Evolutionary conservation across 2,329 filamentous ascomycete species (phyloP).

Genomic region (Blastomyces emzantsi): DNA sequence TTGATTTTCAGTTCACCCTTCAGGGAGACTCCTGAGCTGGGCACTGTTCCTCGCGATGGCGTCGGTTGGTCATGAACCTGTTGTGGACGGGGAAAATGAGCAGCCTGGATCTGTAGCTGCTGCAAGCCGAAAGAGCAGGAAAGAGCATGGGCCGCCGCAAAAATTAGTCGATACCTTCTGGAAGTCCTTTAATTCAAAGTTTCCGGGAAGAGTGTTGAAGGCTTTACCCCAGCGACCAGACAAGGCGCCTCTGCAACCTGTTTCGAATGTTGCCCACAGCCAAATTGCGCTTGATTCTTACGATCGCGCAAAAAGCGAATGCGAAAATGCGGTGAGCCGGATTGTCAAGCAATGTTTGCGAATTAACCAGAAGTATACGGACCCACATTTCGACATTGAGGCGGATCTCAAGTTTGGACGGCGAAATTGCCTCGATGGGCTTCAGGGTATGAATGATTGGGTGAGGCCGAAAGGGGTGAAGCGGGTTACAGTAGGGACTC

Average conservation of each 20-base stretch:
- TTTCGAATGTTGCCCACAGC: constrained; percentile 46
- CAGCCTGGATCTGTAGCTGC: neutral
- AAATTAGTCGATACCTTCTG: constrained; percentile 63
- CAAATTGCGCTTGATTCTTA: constrained; percentile 58
- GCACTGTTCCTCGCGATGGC: neutral
- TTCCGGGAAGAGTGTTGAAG: constrained; percentile 62
- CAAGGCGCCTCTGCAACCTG: constrained; percentile 53
- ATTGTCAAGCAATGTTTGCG: constrained; percentile 58
- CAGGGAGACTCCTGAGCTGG: neutral
- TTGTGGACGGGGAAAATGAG: neutral
- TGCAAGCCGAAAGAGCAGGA: neutral
- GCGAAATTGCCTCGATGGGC: constrained; percentile 44
- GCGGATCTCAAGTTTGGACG: constrained; percentile 57
- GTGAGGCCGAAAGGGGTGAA: constrained; percentile 63
- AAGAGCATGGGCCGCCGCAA: constrained; percentile 49
- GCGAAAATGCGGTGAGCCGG: constrained; percentile 51
- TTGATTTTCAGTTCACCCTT: neutral
- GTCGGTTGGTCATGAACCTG: neutral
- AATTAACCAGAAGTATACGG: constrained; percentile 76
- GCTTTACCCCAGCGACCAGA: constrained; percentile 51
- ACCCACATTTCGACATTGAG: constrained; percentile 81
- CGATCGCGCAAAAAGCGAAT: constrained; percentile 61
- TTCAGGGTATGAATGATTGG: constrained; percentile 30
- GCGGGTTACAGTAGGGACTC: constrained; percentile 47
- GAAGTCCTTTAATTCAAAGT: constrained; percentile 60